Base-by-base conservation (phyloP, 352 stramenopile genomes). In the Plasmopara muralis region DNA sequence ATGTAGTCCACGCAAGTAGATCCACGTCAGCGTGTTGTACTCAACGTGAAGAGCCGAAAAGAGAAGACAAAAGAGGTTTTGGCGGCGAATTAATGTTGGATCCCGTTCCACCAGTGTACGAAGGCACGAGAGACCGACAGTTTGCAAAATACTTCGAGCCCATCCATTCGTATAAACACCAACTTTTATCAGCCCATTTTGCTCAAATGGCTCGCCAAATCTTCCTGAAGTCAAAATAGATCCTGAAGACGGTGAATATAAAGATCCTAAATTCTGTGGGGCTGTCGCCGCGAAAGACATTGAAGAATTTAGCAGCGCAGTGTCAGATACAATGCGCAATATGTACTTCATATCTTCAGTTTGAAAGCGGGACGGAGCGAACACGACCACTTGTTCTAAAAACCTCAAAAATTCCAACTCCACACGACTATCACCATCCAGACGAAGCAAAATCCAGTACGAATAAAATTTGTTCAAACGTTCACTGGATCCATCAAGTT, bases 381-480 rank as follows among this genome's bases (percentile, higher is more conserved):
- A 89, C 33, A 93, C 77, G 0, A 90, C 77, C 5, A 94, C 62
- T 71, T 94, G 84, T 57, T 93, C 77, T 31, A 93, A 53, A 28
- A 91, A 92, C 43, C 76, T 80, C 33, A 90, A 72, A 43, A 82
- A 90, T 50, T 90, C 80, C 15, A 88, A 64, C 45, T 93, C 80
- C 4, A 93, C 60, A 12, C 78, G 72, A n/a, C 75, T 53, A 20
- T 93, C 77, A 9, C 72, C 70, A 51, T 85, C 67, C 31, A 85
- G 67, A 14, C 84, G 81, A 18, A 94, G 64, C 42, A 93, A 40
- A 20, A 64, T 70, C 79, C 78, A 94, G 18, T 82, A 69, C 6
- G 68, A 83, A 48, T 86, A 86, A 30, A 89, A 77, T 33, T 90
- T 64, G 14, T 79, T 70, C 50, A 89, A 48, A 9, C 72, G 66